Evolutionary conservation across 208 protist genomes (phyloP).

Genomic region (Jaenimonas drosophilae): DNA sequence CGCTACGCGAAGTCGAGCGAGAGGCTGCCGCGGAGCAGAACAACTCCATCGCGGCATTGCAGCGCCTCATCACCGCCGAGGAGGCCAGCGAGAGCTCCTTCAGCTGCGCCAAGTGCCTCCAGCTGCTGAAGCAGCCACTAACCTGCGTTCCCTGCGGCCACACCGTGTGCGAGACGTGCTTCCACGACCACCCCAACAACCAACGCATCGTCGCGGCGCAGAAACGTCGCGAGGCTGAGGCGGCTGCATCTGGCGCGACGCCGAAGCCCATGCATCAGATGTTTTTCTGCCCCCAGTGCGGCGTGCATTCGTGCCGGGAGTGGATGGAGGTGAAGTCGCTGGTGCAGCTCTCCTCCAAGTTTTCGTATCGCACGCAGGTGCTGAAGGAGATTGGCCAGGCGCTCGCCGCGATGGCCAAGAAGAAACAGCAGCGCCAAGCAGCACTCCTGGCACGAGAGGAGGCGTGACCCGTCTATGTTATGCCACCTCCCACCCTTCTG

Average conservation of each 20-base stretch:
- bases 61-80: slow-evolving; percentile 54
- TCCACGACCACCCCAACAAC: slow-evolving; percentile 43
- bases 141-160: slow-evolving; percentile 85
- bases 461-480: too few relatives aligned
- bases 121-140: slow-evolving; percentile 36
- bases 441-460: too few relatives aligned
- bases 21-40: slow-evolving; percentile 9
- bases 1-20: neutral
- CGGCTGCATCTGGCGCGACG: slow-evolving; percentile 1
- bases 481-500: neutral
- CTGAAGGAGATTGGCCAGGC: slow-evolving; percentile 3
- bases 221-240: neutral
- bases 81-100: slow-evolving; percentile 68
- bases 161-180: slow-evolving; percentile 60
- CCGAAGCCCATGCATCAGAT: neutral
- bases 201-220: neutral
- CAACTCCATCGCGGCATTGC: slow-evolving; percentile 19
- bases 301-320: slow-evolving; percentile 2
- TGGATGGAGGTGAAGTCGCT: slow-evolving; percentile 8
- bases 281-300: slow-evolving; percentile 21
- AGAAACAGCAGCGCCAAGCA: too few relatives aligned
- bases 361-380: slow-evolving; percentile 7
- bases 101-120: slow-evolving; percentile 58
- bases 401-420: too few relatives aligned
- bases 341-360: slow-evolving; percentile 12